Base-by-base conservation (phyloP, 2,329 filamentous ascomycete species). In the Mycogone perniciosa region DNA sequence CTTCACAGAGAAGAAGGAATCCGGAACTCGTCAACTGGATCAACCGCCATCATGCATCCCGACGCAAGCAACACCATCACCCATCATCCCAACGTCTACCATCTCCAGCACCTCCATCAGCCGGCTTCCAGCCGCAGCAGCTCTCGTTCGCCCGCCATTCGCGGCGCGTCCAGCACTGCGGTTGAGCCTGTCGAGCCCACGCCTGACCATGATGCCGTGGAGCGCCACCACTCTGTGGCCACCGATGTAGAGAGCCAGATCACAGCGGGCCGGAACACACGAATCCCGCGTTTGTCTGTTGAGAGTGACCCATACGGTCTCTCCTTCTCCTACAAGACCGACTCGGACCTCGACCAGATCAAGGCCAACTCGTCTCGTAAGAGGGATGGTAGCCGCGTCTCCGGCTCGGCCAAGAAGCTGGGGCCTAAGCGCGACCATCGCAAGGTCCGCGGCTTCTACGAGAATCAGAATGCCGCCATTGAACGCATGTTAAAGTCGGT, bases 401-500 rank as follows among this genome's bases (percentile, higher is more conserved):
- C 59, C 49, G 47, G 54, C 9, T 57, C 56, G 38, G 44, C 50
- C 26, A 26, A 40, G 13, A 58, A 56, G 31, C 42, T 57, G 3
- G 58, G 59, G 7, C 61, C 63, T 27, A 65, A 61, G 48, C 52
- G 59, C 35, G 68, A 69, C 41, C 67, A 77, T 10, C 76, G 73
- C 57, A 84, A 80, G 62, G 67, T 97, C 11, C 79, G 87, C 62
- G 80, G 82, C 46, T 97, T 96, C 72, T 97, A 97, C 75, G 81
- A 89, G 65, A 77, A 78, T 31, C 92, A 99, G 66, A 99, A 99
- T 66, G 88, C 91, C 66, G 91, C 89, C 60, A 99, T 99, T 58
- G 83, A 96, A 72, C 82, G 89, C 8, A 80, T 96, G 71, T 77
- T 97, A 57, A 96, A 96, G 72, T 85, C 88, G 3, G 92, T 97